These are phyloP conservation scores for Allomyces arbusculus DNA, from an alignment of 192 early-diverging fungal genomes.

Conservation along the genomic window DNA sequence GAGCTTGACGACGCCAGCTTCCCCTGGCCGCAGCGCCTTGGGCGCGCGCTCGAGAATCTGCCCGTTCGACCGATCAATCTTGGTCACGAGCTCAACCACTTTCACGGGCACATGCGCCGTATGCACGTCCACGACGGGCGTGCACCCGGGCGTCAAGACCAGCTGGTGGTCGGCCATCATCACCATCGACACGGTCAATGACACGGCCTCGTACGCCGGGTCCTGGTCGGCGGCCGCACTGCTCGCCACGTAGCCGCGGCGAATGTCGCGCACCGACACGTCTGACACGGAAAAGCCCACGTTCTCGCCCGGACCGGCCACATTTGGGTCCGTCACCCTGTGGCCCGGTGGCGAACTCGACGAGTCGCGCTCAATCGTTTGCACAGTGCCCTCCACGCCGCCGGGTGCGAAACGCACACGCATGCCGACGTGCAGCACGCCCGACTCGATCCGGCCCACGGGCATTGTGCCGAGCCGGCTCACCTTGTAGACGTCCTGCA, in stretches of 20 bases:
- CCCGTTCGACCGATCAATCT: conserved; percentile 90
- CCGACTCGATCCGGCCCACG: conserved; percentile 92
- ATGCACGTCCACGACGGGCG: conserved; percentile 87
- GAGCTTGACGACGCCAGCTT: conserved; percentile 89
- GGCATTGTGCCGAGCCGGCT: conserved; percentile 90
- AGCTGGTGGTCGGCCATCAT: conserved; percentile 90
- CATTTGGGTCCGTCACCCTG: conserved; percentile 74
- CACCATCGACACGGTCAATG: conserved; percentile 78
- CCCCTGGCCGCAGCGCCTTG: conserved; percentile 88
- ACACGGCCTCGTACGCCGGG: conserved; percentile 75
- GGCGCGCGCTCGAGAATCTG: conserved; percentile 81
- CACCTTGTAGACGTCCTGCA: conserved; percentile 98
- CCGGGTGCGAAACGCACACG: conserved; percentile 71
- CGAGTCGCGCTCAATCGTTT: conserved; percentile 54
- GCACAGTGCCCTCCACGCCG: conserved; percentile 78
- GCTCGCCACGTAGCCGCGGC: conserved; percentile 84
- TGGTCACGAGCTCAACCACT: conserved; percentile 74
- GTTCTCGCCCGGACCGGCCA: conserved; percentile 75
- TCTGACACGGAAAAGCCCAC: conserved; percentile 98
- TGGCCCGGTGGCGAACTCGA: neutral
- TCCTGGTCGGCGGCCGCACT: conserved; percentile 75
- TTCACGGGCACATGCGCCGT: conserved; percentile 94
- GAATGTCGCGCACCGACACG: conserved; percentile 93
- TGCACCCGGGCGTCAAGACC: conserved; percentile 66
- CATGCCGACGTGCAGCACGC: conserved; percentile 83